Evolutionary conservation across 2,329 filamentous ascomycete genomes (phyloP), one percentile per base, ranked within the genome.

Genomic region (Fusarium sp.): DNA sequence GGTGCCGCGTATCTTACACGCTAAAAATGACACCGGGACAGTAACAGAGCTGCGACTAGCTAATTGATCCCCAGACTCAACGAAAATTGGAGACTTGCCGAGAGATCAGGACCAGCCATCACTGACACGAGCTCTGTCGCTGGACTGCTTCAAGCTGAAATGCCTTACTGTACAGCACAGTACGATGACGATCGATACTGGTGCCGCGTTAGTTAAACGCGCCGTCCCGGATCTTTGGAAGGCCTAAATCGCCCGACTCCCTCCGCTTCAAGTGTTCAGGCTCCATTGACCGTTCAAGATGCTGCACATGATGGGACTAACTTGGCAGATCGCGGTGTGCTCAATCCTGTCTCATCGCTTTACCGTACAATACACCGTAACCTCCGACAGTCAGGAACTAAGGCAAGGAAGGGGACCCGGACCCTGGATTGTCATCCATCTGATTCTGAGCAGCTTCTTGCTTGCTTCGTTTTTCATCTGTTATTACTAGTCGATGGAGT

Each of bases 101-200:
- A 62, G 58, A 59, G 43, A 74, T 57, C 64, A 71, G 61, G 56
- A 49, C 74, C 73, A 75, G 69, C 72, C 70, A 69, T 74, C 65
- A 58, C 54, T 58, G 41, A 71, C 74, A 75, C 74, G 72, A 58
- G 70, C 72, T 49, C 54, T 46, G 48, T 60, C 34, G 46, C 45
- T 46, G 44, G 48, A 41, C 49, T 71, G 62, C 60, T 71, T 69
- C 25, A 65, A 60, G 62, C 51, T 56, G 53, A 47, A 43, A 63
- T 52, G 65, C 51, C 63, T 24, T 29, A 43, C 34, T 22, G 15
- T 52, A 9, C 32, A 27, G 49, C 27, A 43, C 49, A 29, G 16
- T 34, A 34, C 12, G 16, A 70, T 73, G 72, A 73, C 72, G 72
- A 72, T 63, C 55, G 44, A 55, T 56, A 29, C 41, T 62, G 49